Conservation (phyloP, 1,284 basidiomycete species). For the Tilletia walkeri region DNA sequence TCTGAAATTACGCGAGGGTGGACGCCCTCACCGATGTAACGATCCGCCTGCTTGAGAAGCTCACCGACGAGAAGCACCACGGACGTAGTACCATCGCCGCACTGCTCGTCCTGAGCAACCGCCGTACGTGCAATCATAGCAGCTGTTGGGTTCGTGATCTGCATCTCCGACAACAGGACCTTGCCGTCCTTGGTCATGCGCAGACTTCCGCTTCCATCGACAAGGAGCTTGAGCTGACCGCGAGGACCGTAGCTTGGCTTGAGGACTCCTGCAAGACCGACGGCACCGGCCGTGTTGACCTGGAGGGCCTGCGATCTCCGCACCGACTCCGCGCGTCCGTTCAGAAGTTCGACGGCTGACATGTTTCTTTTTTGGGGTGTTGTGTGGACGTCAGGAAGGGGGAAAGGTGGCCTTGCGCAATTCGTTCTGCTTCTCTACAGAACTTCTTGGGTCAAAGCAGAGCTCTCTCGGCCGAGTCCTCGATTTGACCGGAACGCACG, state of each 20-base stretch:
- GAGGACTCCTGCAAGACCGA: slow-evolving; percentile 95
- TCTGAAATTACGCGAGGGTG: slow-evolving; percentile 94
- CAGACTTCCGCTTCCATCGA: slow-evolving; percentile 97
- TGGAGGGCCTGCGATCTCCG: slow-evolving; percentile 86
- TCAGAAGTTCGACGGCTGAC: slow-evolving; percentile 55
- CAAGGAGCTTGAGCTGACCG: slow-evolving; percentile 93
- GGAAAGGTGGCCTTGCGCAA: neutral
- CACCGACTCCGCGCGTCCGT: slow-evolving; percentile 77
- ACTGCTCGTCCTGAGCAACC: slow-evolving; percentile 97
- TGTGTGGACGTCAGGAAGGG: neutral
- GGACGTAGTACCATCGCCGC: slow-evolving; percentile 96
- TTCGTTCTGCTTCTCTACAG: neutral
- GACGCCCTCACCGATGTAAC: slow-evolving; percentile 96
- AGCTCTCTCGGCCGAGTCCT: neutral
- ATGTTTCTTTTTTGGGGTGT: slow-evolving; percentile 24
- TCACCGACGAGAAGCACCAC: slow-evolving; percentile 97
- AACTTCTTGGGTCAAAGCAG: slow-evolving; percentile 3
- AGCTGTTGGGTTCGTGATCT: slow-evolving; percentile 95
- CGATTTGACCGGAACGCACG: neutral
- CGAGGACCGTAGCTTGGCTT: slow-evolving; percentile 84
- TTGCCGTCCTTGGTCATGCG: slow-evolving; percentile 99
- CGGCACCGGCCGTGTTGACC: slow-evolving; percentile 78
- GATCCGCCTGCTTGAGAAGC: slow-evolving; percentile 93
- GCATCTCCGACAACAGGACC: slow-evolving; percentile 98
- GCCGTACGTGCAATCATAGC: slow-evolving; percentile 99